Evolutionary conservation across 192 early-diverging fungal species (phyloP).

Genomic region (Dissophora ornata): DNA sequence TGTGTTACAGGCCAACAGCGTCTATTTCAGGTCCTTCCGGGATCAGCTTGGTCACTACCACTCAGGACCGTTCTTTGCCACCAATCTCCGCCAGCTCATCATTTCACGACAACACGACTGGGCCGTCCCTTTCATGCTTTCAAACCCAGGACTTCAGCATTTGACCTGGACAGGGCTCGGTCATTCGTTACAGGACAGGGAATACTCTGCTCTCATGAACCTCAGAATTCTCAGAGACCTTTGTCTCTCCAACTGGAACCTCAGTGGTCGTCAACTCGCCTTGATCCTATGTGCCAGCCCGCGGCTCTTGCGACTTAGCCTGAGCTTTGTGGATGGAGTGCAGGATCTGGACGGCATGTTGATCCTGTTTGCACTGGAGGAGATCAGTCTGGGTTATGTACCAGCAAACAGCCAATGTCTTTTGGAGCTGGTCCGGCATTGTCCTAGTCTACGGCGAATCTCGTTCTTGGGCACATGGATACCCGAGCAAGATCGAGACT

Average conservation of each 20-base stretch:
- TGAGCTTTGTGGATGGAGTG: constrained; percentile 27
- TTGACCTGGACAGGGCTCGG: constrained; percentile 30
- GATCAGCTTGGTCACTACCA: constrained; percentile 33
- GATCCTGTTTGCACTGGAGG: constrained; percentile 25
- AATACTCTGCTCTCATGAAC: constrained; percentile 2
- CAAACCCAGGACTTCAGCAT: constrained; percentile 15
- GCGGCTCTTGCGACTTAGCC: constrained; percentile 17
- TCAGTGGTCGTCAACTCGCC: constrained; percentile 12
- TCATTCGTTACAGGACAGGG: not conserved
- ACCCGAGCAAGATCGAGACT: constrained; percentile 15
- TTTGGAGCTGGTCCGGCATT: constrained; percentile 15
- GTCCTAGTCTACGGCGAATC: constrained; percentile 19
- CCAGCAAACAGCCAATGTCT: constrained; percentile 22
- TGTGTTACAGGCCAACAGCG: constrained; percentile 14
- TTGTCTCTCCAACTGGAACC: constrained; percentile 33
- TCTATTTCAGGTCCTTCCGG: constrained; percentile 28
- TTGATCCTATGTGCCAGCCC: constrained; percentile 23
- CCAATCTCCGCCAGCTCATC: constrained; percentile 13
- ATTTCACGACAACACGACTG: constrained; percentile 30
- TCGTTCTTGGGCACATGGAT: constrained; percentile 41
- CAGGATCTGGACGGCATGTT: constrained; percentile 15
- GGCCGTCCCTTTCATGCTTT: constrained; percentile 9
- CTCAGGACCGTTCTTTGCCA: constrained; percentile 19
- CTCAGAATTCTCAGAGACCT: constrained; percentile 21
- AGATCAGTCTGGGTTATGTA: constrained; percentile 36